Conservation (phyloP, 352 stramenopile species). For the Globisporangium cystogenes region DNA sequence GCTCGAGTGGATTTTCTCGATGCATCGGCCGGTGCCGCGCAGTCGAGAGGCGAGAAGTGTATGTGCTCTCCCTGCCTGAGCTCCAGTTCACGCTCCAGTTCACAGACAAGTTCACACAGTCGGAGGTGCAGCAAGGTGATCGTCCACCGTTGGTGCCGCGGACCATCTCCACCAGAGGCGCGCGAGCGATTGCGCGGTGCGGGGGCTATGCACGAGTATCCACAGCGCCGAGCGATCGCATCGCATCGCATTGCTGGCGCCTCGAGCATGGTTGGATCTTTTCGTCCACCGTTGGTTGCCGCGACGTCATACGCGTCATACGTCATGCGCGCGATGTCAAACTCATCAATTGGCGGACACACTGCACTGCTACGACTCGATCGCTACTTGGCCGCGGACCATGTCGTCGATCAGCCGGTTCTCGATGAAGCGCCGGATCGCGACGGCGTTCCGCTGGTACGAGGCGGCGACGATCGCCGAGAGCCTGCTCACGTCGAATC, state of each 20-base stretch:
- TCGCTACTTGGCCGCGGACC: neutral
- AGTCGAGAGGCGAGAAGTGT: too few relatives aligned
- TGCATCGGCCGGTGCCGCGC: too few relatives aligned
- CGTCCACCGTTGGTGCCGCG: neutral
- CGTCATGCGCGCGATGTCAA: too few relatives aligned
- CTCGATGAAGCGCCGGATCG: constrained; percentile 26
- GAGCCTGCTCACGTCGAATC: neutral
- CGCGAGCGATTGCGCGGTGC: too few relatives aligned
- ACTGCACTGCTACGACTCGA: too few relatives aligned
- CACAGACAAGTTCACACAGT: neutral
- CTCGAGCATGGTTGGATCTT: constrained; percentile 3
- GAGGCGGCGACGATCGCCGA: constrained; percentile 18
- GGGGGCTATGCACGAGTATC: neutral
- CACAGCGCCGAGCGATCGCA: neutral
- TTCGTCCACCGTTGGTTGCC: neutral
- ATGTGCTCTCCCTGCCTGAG: too few relatives aligned
- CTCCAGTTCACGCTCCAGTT: neutral
- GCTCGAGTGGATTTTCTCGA: neutral
- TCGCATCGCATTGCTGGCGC: too few relatives aligned
- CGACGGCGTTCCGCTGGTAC: constrained; percentile 21
- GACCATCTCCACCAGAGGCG: neutral
- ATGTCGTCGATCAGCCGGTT: constrained; percentile 18
- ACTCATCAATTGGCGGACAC: too few relatives aligned
- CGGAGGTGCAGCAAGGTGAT: neutral
- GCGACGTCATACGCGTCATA: neutral